Conservation (phyloP, 148 eudicot genomes). For the Diospyros lotus region DNA sequence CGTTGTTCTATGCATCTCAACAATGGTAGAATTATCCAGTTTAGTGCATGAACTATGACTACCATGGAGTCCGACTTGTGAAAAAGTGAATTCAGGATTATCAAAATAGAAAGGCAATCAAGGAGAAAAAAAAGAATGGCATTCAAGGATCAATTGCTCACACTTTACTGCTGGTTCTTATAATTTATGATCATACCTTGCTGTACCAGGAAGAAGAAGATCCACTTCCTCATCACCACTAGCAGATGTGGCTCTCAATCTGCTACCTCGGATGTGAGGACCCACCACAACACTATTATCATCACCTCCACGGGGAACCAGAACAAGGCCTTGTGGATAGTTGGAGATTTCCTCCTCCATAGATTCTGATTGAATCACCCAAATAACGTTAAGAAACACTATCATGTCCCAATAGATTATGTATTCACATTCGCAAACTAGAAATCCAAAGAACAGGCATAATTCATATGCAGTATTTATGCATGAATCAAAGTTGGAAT, state of each 20-base stretch:
- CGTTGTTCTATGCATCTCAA: not conserved
- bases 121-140: not conserved
- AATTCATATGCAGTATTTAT: not conserved
- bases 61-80: not conserved
- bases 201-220: slow-evolving; percentile 99
- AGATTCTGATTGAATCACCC: slow-evolving; percentile 43
- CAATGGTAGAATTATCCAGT: not conserved
- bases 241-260: slow-evolving; percentile 75
- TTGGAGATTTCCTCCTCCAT: slow-evolving; percentile 68
- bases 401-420: slow-evolving; percentile 8
- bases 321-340: slow-evolving; percentile 85
- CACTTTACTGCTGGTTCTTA: slow-evolving; percentile 1
- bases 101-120: no score
- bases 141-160: not conserved
- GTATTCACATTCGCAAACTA: not conserved
- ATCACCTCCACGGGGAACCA: slow-evolving; percentile 76
- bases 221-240: slow-evolving; percentile 92
- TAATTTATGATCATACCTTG: slow-evolving; percentile 50
- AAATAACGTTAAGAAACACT: slow-evolving; percentile 7
- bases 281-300: slow-evolving; percentile 72
- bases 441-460: not conserved
- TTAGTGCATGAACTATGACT: not conserved
- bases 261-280: slow-evolving; percentile 85
- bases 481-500: not conserved
- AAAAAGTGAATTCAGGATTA: not conserved